Evolutionary conservation across 2,329 filamentous ascomycete species (phyloP), one percentile per base, ranked within the genome.

Genomic region (Fusarium sp.): DNA sequence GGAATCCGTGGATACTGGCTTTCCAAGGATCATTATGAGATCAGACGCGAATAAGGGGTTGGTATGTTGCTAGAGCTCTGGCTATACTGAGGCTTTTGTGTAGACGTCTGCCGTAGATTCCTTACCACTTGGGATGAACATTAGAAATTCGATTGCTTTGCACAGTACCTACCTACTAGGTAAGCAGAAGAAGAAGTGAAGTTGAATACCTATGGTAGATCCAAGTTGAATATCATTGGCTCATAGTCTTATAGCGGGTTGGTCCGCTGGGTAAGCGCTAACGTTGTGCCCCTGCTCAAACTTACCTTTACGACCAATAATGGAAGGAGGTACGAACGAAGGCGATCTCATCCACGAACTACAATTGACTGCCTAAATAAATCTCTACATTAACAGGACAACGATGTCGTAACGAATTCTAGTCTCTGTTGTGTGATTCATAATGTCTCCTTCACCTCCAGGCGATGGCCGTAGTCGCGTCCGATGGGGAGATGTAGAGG

Each of bases 401-500:
- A 30, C 11, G n/a, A 47, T 49, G 27, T 11, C 20, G 49, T 28
- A 13, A 10, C 30, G 7, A 23, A 16, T n/a, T n/a, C 4, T 14
- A n/a, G 21, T 23, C 16, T 23, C 14, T 21, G 13, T 43, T n/a
- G 43, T 6, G n/a, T 28, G 18, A 42, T 50, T 45, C 18, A 32
- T 11, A 25, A 70, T 70, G 67, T 21, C 62, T 42, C 27, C 42
- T 21, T 58, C 63, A 14, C 55, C 40, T 30, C 55, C 48, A 40
- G 53, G 55, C 10, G 63, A 61, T 21, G 69, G 58, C 11, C 63
- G 56, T 21, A 63, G 48, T 12, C 67, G 58, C 45, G 70, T 73
- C 25, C 70, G 68, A 37, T 73, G 72, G 32, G 70, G 68, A 27
- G 45, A 12, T 25, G 51, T 63, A 34, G 65, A 73, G 53, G 70